Percentiles rank a stretch among this genome's conserved stretches.
Evolutionary conservation across 1,284 basidiomycete species (phyloP).

Genomic region (Austropuccinia psidii): DNA sequence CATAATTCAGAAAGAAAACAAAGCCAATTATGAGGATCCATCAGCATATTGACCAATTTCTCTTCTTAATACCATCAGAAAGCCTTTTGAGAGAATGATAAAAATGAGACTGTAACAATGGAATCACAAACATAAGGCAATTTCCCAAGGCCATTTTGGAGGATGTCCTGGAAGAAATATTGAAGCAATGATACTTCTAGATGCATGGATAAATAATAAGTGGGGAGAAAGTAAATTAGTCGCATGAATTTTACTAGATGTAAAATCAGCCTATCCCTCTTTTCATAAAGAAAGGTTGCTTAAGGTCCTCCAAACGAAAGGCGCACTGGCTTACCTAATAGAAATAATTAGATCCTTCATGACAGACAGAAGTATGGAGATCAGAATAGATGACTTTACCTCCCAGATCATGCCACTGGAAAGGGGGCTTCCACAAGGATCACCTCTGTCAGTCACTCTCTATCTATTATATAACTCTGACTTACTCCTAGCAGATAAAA

Average conservation of each 20-base stretch:
- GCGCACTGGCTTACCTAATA: background rate
- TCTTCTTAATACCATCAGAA: background rate
- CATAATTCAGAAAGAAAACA: background rate
- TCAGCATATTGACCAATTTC: background rate
- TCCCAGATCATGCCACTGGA: background rate
- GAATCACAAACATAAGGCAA: background rate
- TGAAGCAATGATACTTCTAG: background rate
- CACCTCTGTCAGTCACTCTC: background rate
- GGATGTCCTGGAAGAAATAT: background rate
- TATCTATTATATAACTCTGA: conserved; percentile 6
- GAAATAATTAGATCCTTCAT: background rate
- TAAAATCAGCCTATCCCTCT: conserved; percentile 14
- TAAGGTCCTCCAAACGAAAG: background rate
- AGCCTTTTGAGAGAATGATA: background rate
- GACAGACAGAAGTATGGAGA: background rate
- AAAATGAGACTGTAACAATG: background rate
- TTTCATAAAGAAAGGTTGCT: background rate
- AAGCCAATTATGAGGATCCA: background rate
- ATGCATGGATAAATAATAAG: background rate
- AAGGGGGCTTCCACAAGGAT: background rate
- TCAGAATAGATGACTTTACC: background rate
- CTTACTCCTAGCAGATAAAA: background rate
- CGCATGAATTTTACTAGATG: background rate
- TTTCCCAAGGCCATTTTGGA: background rate
- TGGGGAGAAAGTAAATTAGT: background rate